Evolutionary conservation across 768 basidiomycete genomes (phyloP).

Genomic region (Lactarius sanguifluus): DNA sequence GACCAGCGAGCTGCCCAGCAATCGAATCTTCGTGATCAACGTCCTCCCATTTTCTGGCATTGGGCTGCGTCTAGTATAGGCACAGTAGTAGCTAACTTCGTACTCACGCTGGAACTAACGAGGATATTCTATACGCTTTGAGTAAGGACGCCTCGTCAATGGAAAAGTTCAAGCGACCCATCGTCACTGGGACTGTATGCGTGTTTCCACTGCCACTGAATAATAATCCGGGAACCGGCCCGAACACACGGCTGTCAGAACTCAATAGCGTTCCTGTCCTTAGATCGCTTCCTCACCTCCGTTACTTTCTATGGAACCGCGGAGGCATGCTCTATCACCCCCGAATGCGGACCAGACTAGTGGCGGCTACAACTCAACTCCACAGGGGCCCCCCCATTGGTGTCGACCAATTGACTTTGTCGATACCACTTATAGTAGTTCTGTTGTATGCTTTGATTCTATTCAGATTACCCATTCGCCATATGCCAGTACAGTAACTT

Average conservation of each 20-base stretch:
- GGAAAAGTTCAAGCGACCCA: constrained; percentile 66
- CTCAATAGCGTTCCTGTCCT: not conserved
- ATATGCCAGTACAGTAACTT: not conserved
- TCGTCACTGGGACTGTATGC: constrained; percentile 31
- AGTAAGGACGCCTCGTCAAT: constrained; percentile 81
- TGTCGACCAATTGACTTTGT: constrained; percentile 9
- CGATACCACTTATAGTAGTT: not conserved
- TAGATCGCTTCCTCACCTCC: constrained; percentile 9
- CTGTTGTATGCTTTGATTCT: not conserved
- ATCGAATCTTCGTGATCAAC: constrained; percentile 83
- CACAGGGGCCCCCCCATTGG: not conserved
- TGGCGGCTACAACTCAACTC: constrained; percentile 14
- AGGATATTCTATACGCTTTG: constrained; percentile 84
- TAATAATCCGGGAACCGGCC: constrained; percentile 12
- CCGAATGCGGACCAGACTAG: constrained; percentile 1
- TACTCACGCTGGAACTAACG: constrained; percentile 69
- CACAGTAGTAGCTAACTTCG: not conserved
- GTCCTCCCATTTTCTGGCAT: constrained; percentile 80
- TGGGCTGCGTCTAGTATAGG: not conserved
- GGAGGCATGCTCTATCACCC: not conserved
- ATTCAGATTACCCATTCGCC: not conserved
- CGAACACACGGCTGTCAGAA: not conserved
- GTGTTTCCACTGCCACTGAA: not conserved
- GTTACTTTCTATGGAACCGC: constrained; percentile 10
- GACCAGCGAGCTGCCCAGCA: constrained; percentile 63